A percentile compares a stretch with the other conserved stretches of the same genome.
Conservation (phyloP, 495 filamentous ascomycete genomes). For the Neurospora tetraspora region DNA sequence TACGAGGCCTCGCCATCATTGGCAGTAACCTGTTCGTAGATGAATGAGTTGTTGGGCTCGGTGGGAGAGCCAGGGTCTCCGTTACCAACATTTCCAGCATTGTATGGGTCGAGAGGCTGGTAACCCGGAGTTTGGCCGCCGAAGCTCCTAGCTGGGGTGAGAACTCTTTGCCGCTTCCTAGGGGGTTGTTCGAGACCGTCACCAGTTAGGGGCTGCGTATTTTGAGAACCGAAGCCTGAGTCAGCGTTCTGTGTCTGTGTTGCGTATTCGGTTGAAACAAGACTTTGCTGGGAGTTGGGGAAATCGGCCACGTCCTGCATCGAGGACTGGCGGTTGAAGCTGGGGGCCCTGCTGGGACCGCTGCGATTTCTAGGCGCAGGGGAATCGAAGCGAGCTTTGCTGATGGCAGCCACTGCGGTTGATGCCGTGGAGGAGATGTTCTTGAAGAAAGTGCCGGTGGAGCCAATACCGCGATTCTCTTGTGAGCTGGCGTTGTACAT, state of each 20-base stretch:
- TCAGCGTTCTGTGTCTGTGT: conserved; percentile 26
- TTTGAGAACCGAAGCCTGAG: conserved; percentile 32
- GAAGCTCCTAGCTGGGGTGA: conserved; percentile 38
- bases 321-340: conserved; percentile 44
- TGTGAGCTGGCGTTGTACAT: conserved; percentile 64
- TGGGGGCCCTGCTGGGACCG: conserved; percentile 36
- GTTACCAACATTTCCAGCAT: conserved; percentile 19
- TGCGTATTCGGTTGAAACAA: conserved; percentile 30
- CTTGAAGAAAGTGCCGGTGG: conserved; percentile 83
- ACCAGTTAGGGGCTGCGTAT: conserved; percentile 33
- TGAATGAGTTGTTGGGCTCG: conserved; percentile 78
- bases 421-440: conserved; percentile 91
- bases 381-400: conserved; percentile 88
- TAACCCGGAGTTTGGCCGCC: conserved; percentile 28
- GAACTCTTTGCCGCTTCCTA: conserved; percentile 57
- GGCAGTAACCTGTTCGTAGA: conserved; percentile 51
- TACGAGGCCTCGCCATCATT: conserved; percentile 43
- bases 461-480: conserved; percentile 54
- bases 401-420: conserved; percentile 86
- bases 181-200: conserved; percentile 64
- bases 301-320: conserved; percentile 50
- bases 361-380: conserved; percentile 55
- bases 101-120: conserved; percentile 43
- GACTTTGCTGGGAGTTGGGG: conserved; percentile 42
- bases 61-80: conserved; percentile 54